Base-by-base conservation (phyloP, 179 eudicot genomes). In the Beta lomatogona region DNA sequence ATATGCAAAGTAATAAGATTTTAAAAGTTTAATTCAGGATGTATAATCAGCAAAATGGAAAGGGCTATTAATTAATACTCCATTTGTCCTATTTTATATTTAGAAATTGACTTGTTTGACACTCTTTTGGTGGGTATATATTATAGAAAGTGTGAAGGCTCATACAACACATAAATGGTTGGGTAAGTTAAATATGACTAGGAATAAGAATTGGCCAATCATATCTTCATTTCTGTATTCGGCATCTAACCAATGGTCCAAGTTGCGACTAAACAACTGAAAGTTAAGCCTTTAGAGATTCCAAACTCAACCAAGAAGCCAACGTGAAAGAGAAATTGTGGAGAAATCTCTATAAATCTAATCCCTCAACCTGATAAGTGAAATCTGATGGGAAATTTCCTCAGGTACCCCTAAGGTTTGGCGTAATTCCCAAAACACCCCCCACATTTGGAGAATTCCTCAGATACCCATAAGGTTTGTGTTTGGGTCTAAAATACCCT, bases 201-300 rank as follows among this genome's bases (percentile, higher is more conserved):
- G 19, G 70, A 73, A 65, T 28, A 46, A 55, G 69, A 65, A 7
- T 61, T 77, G 54, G 53, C 73, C 85, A 60, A 44, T 44, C 16
- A 48, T 22, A 18, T 63, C 73, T 41, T 46, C 53, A 70, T 2
- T 28, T 15, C 13, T 4, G 45, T 54, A 21, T 66, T 36, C 14
- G 50, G 61, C 77, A 70, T 70, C 77, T 59, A 71, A 61, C 64
- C 15, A 31, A 53, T 79, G 76, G 76, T 79, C 57, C 64, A 50
- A 54, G 41, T 63, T 14, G 54, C 44, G 54, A 59, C 54, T 77
- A 77, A 60, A 22, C 61, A 21, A 57, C 82, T 25, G 8, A 83
- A 70, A 75, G 46, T 73, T 80, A 22, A 54, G 79, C 52, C 77
- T 68, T 75, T 21, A 75, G 41, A 61, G 28, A 52, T 55, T 75